Evolutionary conservation across 768 basidiomycete genomes (phyloP).

Genomic region (Boletus pseudopeckii): DNA sequence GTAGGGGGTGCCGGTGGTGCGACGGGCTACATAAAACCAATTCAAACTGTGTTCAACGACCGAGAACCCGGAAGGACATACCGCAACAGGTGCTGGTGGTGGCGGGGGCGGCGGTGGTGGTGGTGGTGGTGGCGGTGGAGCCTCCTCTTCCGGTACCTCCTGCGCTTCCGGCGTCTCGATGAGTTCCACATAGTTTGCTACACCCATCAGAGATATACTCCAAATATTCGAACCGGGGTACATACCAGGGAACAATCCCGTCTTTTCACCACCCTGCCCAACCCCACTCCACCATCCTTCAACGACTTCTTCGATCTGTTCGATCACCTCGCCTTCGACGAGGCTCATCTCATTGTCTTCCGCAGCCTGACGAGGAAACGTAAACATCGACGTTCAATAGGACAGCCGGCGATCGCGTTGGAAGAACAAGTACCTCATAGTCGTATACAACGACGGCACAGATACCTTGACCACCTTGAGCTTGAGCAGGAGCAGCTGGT

Average conservation of each 20-base stretch:
- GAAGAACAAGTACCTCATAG: slow-evolving; percentile 53
- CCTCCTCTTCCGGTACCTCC: slow-evolving; percentile 38
- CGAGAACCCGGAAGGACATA: slow-evolving; percentile 21
- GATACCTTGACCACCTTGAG: slow-evolving; percentile 41
- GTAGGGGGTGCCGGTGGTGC: slow-evolving; percentile 32
- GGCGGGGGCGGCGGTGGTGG: slow-evolving; percentile 42
- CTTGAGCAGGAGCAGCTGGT: slow-evolving; percentile 11
- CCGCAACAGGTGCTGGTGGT: slow-evolving; percentile 35
- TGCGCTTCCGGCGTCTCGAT: slow-evolving; percentile 46
- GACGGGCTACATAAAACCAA: slow-evolving; percentile 28
- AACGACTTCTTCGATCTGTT: slow-evolving; percentile 78
- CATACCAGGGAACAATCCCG: slow-evolving; percentile 83
- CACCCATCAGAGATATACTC: neutral
- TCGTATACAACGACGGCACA: slow-evolving; percentile 76
- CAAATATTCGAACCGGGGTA: neutral
- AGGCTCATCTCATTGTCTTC: slow-evolving; percentile 87
- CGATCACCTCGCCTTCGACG: slow-evolving; percentile 75
- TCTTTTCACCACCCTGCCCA: slow-evolving; percentile 58
- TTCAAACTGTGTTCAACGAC: neutral
- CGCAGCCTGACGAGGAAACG: slow-evolving; percentile 45
- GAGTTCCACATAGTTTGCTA: slow-evolving; percentile 86
- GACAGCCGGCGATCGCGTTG: neutral
- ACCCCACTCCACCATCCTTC: slow-evolving; percentile 93
- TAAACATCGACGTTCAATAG: neutral
- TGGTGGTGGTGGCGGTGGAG: slow-evolving; percentile 55